Percentiles rank a stretch among this genome's conserved stretches.
Conservation (phyloP, 2,329 filamentous ascomycete species). For the Diaporthe sp. region DNA sequence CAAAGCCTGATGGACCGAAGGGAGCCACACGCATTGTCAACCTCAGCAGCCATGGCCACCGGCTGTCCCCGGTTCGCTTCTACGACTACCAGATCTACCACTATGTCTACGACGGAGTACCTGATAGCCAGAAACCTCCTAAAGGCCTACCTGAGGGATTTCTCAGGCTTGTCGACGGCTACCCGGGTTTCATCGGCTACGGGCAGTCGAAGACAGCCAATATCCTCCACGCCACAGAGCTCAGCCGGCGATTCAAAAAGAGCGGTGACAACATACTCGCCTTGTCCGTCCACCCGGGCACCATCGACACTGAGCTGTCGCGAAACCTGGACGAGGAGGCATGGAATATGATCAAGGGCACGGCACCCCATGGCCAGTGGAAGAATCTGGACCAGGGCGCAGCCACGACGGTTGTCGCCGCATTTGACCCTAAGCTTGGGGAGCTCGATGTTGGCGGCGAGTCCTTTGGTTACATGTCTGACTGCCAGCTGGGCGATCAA, state of each 20-base stretch:
- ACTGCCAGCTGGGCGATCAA: slow-evolving; percentile 33
- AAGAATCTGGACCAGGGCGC: slow-evolving; percentile 54
- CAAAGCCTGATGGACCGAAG: slow-evolving; percentile 38
- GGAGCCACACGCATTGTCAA: slow-evolving; percentile 55
- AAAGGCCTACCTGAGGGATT: slow-evolving; percentile 21
- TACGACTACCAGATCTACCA: slow-evolving; percentile 56
- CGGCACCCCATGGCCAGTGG: slow-evolving; percentile 48
- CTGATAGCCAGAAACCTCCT: slow-evolving; percentile 40
- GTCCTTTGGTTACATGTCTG: slow-evolving; percentile 27
- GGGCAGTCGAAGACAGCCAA: slow-evolving; percentile 62
- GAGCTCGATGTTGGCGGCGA: slow-evolving; percentile 40
- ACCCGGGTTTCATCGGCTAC: slow-evolving; percentile 55
- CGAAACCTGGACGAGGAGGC: slow-evolving; percentile 44
- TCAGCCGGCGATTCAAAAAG: slow-evolving; percentile 48
- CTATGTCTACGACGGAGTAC: slow-evolving; percentile 51
- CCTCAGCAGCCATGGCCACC: slow-evolving; percentile 54
- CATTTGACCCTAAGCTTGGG: slow-evolving; percentile 53
- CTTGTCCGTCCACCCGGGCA: slow-evolving; percentile 36
- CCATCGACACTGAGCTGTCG: slow-evolving; percentile 42
- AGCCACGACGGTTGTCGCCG: slow-evolving; percentile 56
- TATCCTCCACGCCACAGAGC: slow-evolving; percentile 54
- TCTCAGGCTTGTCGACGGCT: slow-evolving; percentile 38
- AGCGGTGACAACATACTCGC: slow-evolving; percentile 40
- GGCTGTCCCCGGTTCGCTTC: slow-evolving; percentile 54
- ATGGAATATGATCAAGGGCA: slow-evolving; percentile 42